phyloP scores from a whole-genome alignment of 352 stramenopile species.

The Globisporangium canariense region DNA sequence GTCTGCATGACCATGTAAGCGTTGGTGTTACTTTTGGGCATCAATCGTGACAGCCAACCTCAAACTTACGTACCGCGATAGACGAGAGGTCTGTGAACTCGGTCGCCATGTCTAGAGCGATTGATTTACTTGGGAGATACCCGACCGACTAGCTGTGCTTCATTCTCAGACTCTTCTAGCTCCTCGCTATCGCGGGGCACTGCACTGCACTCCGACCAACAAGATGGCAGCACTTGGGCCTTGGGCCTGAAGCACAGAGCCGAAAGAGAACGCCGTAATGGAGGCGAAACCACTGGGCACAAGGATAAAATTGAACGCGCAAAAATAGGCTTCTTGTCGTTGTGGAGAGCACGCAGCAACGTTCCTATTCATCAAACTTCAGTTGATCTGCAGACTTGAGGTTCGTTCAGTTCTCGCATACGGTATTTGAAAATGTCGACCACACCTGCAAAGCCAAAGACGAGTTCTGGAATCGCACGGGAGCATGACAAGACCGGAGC shows the following conservation, averaged over 20 bases:
- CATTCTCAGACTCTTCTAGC: conserved; percentile 5
- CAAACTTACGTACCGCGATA: conserved; percentile 19
- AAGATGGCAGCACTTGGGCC: neutral
- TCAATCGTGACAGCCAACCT: neutral
- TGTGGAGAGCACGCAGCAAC: neutral
- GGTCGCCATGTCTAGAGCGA: conserved; percentile 25
- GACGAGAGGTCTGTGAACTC: conserved; percentile 64
- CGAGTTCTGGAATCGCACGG: neutral
- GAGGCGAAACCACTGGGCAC: conserved; percentile 1
- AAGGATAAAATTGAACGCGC: neutral
- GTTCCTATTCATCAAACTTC: neutral
- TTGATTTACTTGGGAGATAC: neutral
- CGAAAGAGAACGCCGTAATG: neutral
- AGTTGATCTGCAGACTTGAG: neutral
- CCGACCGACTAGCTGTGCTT: conserved; percentile 1
- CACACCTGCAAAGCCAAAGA: neutral
- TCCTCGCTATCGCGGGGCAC: neutral
- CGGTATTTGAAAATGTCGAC: neutral
- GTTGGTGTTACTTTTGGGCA: neutral
- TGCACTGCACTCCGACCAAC: neutral
- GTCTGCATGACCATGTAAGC: conserved; percentile 14
- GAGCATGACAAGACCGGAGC: neutral
- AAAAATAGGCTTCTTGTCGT: conserved; percentile 1
- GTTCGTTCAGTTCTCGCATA: neutral
- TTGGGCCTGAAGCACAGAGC: neutral